phyloP scores from a whole-genome alignment of 352 stramenopile species.

The Globisporangium heterothallicum region DNA sequence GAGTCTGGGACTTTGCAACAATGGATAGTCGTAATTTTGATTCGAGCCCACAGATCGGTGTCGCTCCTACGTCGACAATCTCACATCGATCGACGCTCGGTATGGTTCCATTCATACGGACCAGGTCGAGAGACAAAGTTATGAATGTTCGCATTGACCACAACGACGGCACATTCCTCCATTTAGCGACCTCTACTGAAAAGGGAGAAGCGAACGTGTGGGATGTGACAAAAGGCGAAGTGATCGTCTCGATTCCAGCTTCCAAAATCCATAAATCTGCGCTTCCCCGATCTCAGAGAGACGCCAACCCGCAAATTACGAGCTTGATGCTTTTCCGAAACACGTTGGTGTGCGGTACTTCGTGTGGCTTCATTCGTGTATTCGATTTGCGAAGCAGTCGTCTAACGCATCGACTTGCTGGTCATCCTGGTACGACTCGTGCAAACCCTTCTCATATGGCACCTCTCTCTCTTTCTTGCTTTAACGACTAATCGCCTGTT shows the following conservation, averaged over 20 bases:
- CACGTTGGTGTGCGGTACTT: conserved; percentile 84
- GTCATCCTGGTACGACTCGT: conserved; percentile 74
- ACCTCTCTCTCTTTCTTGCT: too few species aligned
- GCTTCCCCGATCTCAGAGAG: conserved; percentile 57
- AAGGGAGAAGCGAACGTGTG: conserved; percentile 85
- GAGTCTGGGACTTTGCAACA: conserved; percentile 76
- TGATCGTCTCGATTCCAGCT: conserved; percentile 71
- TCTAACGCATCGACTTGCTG: conserved; percentile 76
- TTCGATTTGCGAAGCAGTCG: conserved; percentile 79
- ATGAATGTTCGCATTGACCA: conserved; percentile 77
- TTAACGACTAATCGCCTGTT: not conserved
- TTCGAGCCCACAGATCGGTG: conserved; percentile 40
- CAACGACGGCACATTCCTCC: conserved; percentile 72
- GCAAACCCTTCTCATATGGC: too few species aligned
- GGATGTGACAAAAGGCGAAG: conserved; percentile 83
- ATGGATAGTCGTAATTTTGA: conserved; percentile 51
- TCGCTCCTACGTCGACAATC: conserved; percentile 59
- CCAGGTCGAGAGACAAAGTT: conserved; percentile 71
- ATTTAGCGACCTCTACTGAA: conserved; percentile 79
- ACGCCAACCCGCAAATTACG: conserved; percentile 72
- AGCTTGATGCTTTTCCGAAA: conserved; percentile 86
- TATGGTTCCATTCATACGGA: conserved; percentile 81
- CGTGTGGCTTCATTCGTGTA: conserved; percentile 79
- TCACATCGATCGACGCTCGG: conserved; percentile 73
- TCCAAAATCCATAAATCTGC: conserved; percentile 83